Conservation (phyloP, 192 early-diverging fungal genomes). For the Physocladia obscura region DNA sequence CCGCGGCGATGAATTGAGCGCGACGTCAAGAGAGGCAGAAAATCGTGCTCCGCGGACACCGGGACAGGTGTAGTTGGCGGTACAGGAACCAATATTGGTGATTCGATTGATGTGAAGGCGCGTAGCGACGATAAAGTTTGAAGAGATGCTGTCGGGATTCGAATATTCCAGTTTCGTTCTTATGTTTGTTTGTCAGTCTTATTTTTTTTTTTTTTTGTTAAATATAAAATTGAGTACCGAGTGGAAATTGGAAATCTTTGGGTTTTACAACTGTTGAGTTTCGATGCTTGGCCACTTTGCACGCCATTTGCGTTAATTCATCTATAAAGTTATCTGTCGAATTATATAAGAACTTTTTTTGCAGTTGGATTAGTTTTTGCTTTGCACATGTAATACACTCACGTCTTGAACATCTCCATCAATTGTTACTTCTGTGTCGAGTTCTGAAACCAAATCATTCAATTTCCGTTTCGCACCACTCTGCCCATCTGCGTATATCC, state of each 20-base stretch:
- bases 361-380: too few species aligned
- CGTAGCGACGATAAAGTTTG: not conserved
- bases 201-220: too few species aligned
- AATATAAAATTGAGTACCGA: slow-evolving; percentile 50
- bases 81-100: too few species aligned
- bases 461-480: slow-evolving; percentile 70
- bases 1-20: not conserved
- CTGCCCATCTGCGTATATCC: slow-evolving; percentile 17
- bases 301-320: slow-evolving; percentile 77
- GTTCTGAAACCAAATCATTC: slow-evolving; percentile 80
- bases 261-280: slow-evolving; percentile 74
- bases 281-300: slow-evolving; percentile 80
- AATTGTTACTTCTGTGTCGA: slow-evolving; percentile 74
- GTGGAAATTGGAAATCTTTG: slow-evolving; percentile 83
- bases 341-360: slow-evolving; percentile 79
- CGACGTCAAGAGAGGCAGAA: not conserved
- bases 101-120: not conserved
- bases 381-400: too few species aligned
- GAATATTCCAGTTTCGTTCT: slow-evolving; percentile 88
- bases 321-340: slow-evolving; percentile 87
- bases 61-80: too few species aligned
- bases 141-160: slow-evolving; percentile 57
- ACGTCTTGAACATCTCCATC: slow-evolving; percentile 85
- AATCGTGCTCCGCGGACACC: too few species aligned
- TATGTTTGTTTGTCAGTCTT: too few species aligned